phyloP scores from a whole-genome alignment of 1,284 basidiomycete genomes.

The Cryptococcus sp. region DNA sequence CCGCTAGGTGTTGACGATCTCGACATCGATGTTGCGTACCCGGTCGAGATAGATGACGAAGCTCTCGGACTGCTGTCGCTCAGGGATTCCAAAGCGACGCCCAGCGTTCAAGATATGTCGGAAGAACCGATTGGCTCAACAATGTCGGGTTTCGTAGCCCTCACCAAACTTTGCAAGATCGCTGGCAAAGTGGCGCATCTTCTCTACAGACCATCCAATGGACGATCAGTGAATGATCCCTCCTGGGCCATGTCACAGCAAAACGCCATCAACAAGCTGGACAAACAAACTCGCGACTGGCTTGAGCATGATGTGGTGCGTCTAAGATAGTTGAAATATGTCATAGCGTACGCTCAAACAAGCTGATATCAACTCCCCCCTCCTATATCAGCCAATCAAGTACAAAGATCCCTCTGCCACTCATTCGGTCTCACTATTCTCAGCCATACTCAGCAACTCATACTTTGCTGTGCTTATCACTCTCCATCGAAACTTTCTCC shows the following conservation, averaged over 20 bases:
- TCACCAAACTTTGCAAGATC: slow-evolving; percentile 77
- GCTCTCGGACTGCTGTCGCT: slow-evolving; percentile 57
- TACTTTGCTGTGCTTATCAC: slow-evolving; percentile 87
- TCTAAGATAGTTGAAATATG: not conserved
- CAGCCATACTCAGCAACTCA: slow-evolving; percentile 82
- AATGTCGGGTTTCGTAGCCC: slow-evolving; percentile 76
- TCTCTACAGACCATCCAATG: slow-evolving; percentile 46
- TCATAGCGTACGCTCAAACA: not conserved
- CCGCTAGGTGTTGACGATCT: slow-evolving; percentile 55
- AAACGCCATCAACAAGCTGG: slow-evolving; percentile 71
- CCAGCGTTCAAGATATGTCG: slow-evolving; percentile 15
- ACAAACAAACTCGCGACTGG: slow-evolving; percentile 75
- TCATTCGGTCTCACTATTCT: slow-evolving; percentile 59
- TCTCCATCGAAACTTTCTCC: slow-evolving; percentile 81
- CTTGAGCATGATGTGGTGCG: slow-evolving; percentile 63
- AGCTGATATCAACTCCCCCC: not conserved
- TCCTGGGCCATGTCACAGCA: slow-evolving; percentile 72
- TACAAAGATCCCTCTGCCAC: slow-evolving; percentile 56
- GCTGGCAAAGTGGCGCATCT: slow-evolving; percentile 67
- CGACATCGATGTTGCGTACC: slow-evolving; percentile 61
- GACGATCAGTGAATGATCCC: slow-evolving; percentile 57
- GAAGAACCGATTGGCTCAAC: slow-evolving; percentile 47
- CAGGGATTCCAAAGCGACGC: not conserved
- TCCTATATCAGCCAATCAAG: slow-evolving; percentile 62
- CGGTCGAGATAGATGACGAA: slow-evolving; percentile 77